A percentile compares a stretch with the other conserved stretches of the same genome.
Evolutionary conservation across 768 basidiomycete species (phyloP).

Genomic region (Rossbeevera mucosa): DNA sequence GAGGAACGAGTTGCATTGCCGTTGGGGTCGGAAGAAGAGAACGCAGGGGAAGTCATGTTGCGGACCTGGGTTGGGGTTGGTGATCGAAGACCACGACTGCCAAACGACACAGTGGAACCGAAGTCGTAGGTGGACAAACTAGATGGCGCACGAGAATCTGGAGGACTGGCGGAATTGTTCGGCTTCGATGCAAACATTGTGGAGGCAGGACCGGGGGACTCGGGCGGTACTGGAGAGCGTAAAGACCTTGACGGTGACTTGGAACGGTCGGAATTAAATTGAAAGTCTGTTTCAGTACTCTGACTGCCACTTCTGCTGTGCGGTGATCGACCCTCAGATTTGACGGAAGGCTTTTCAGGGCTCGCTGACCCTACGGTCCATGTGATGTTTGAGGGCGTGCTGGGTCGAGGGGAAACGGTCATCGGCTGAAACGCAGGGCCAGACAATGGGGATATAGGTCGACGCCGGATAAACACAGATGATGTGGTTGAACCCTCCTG

Average conservation of each 20-base stretch:
- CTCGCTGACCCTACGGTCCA: constrained; percentile 49
- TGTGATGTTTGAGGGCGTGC: constrained; percentile 72
- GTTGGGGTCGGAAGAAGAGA: constrained; percentile 32
- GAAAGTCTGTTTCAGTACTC: constrained; percentile 35
- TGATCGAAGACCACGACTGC: constrained; percentile 47
- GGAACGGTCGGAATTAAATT: constrained; percentile 30
- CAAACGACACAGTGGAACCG: constrained; percentile 40
- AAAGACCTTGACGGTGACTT: constrained; percentile 45
- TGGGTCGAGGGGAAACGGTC: constrained; percentile 45
- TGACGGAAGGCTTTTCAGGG: constrained; percentile 30
- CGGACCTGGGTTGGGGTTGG: constrained; percentile 67
- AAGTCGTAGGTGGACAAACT: constrained; percentile 48
- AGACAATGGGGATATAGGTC: constrained; percentile 72
- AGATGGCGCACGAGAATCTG: constrained; percentile 41
- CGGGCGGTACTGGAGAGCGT: constrained; percentile 54
- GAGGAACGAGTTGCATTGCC: constrained; percentile 49
- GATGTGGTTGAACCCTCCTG: constrained; percentile 46
- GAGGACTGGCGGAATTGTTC: constrained; percentile 31
- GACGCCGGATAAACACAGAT: constrained; percentile 50
- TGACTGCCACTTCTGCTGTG: constrained; percentile 62
- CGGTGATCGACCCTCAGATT: constrained; percentile 24
- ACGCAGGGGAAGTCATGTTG: constrained; percentile 46
- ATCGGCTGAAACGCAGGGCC: constrained; percentile 57
- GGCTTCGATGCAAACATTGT: constrained; percentile 15
- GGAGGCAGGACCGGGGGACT: constrained; percentile 50